Evolutionary conservation across 2,329 filamentous ascomycete species (phyloP).

Genomic region (Fusarium papillatum): DNA sequence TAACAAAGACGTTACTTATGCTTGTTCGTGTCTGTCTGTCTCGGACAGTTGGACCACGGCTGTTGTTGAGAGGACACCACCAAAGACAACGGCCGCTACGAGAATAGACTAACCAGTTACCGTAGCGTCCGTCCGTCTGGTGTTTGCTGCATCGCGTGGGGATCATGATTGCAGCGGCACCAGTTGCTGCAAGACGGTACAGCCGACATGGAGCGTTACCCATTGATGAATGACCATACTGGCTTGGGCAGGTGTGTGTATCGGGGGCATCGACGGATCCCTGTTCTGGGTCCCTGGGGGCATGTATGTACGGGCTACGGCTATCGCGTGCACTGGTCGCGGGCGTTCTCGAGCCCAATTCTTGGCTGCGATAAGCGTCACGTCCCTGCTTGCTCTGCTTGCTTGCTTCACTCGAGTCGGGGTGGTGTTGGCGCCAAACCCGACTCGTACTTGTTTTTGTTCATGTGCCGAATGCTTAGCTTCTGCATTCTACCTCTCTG

Average conservation of each 20-base stretch:
- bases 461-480: constrained; percentile 29
- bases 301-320: constrained; percentile 16
- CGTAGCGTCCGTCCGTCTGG: constrained; percentile 10
- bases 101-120: constrained; percentile 24
- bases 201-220: constrained; percentile 25
- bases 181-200: background rate
- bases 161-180: constrained; percentile 5
- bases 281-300: constrained; percentile 11
- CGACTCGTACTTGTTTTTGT: constrained; percentile 32
- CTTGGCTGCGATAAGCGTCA: constrained; percentile 44
- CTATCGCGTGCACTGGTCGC: constrained; percentile 37
- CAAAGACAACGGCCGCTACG: constrained; percentile 1
- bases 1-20: constrained; percentile 1
- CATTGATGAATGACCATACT: constrained; percentile 6
- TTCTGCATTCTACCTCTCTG: background rate
- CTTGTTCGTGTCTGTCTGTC: background rate
- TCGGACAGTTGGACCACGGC: background rate
- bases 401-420: background rate
- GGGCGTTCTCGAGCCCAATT: constrained; percentile 22
- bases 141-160: constrained; percentile 13
- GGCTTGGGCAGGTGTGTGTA: constrained; percentile 21
- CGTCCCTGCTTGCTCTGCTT: constrained; percentile 13
- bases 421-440: constrained; percentile 13
- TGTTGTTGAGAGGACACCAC: constrained; percentile 2
- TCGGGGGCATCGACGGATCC: constrained; percentile 29